These are phyloP conservation scores for Penicillium roqueforti DNA, from an alignment of 495 filamentous ascomycete species.

Conservation along the genomic window DNA sequence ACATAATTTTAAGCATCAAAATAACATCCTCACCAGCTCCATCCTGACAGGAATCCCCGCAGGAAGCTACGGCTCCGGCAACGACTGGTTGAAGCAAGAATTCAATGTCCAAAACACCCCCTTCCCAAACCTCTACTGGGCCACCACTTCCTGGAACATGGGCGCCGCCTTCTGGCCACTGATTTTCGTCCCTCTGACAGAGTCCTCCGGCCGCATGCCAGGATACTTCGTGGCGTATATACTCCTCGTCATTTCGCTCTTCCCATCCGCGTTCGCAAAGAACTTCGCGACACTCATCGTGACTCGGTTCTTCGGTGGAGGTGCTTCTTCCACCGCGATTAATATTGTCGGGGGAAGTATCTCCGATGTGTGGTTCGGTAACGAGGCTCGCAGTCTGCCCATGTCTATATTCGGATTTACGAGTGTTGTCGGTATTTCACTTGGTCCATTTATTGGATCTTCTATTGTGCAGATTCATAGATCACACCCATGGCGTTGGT, in stretches of 20 bases:
- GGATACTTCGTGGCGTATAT: constrained; percentile 49
- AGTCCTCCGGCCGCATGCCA: constrained; percentile 46
- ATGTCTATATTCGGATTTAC: constrained; percentile 45
- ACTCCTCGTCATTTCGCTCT: constrained; percentile 43
- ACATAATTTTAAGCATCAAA: neutral
- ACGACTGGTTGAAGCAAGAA: constrained; percentile 32
- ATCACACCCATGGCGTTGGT: constrained; percentile 41
- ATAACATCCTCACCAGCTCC: constrained; percentile 19
- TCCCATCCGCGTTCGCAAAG: constrained; percentile 47
- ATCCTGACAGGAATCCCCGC: constrained; percentile 42
- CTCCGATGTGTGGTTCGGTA: constrained; percentile 40
- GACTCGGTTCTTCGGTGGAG: constrained; percentile 48
- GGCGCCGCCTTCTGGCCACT: constrained; percentile 52
- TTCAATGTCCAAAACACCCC: constrained; percentile 43
- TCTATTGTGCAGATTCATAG: constrained; percentile 36
- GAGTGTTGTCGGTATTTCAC: constrained; percentile 42
- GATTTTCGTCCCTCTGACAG: constrained; percentile 50
- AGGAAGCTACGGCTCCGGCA: constrained; percentile 39
- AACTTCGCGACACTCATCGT: constrained; percentile 52
- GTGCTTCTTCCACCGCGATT: constrained; percentile 43
- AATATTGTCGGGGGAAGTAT: constrained; percentile 47
- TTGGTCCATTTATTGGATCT: constrained; percentile 48
- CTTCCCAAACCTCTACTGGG: constrained; percentile 46
- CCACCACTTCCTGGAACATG: constrained; percentile 48
- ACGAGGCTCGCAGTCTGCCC: constrained; percentile 37